Evolutionary conservation across 441 rosid species (phyloP).

Genomic region (Pelargonium cotyledonis): DNA sequence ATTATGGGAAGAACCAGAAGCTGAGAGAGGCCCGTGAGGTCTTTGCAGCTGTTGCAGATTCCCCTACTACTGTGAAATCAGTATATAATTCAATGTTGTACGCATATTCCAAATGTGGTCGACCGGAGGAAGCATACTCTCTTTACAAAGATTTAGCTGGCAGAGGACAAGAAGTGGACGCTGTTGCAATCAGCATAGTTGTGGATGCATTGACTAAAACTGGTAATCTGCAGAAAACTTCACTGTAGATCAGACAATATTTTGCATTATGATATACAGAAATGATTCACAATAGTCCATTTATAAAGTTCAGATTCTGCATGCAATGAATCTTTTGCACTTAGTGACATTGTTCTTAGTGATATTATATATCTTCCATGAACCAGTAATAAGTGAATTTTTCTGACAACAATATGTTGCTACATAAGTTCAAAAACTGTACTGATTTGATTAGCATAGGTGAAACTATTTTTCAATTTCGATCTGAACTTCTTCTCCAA

Average conservation of each 20-base stretch:
- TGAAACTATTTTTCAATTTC: too few species aligned
- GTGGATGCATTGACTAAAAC: constrained; percentile 62
- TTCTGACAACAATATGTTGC: too few species aligned
- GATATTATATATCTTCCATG: too few species aligned
- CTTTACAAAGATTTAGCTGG: constrained; percentile 47
- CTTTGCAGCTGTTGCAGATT: constrained; percentile 42
- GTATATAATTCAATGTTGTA: constrained; percentile 57
- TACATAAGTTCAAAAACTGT: too few species aligned
- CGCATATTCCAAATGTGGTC: constrained; percentile 55
- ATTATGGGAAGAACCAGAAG: constrained; percentile 47
- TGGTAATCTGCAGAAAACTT: constrained; percentile 35
- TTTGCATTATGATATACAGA: neutral
- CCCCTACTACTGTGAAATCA: constrained; percentile 34
- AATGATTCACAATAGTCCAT: neutral
- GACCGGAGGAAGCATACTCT: constrained; percentile 50
- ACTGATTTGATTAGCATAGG: too few species aligned
- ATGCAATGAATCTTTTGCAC: neutral
- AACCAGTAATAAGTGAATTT: too few species aligned
- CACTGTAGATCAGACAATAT: neutral
- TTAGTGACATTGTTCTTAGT: too few species aligned
- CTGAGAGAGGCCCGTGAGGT: constrained; percentile 48
- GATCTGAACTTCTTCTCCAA: too few species aligned
- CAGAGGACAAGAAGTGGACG: constrained; percentile 38
- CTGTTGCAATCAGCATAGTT: constrained; percentile 56
- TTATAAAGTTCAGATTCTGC: neutral